Base-by-base conservation (phyloP, 306 rosid genomes). In the Dryas drummondii region DNA sequence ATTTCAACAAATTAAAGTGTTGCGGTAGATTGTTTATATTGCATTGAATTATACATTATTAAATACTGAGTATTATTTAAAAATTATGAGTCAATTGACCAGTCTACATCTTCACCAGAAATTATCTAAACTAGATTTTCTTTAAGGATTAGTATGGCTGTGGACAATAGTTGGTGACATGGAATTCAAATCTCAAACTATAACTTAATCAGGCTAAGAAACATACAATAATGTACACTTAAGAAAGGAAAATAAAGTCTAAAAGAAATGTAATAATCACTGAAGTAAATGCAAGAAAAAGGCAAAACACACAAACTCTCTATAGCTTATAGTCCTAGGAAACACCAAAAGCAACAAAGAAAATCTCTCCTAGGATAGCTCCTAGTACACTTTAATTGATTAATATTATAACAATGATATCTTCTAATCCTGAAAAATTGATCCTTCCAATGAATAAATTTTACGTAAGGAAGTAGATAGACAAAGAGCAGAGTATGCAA, bases 401-500 rank as follows among this genome's bases (percentile, higher is more conserved):
- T 46, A 56, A 49, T 45, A 26, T 50, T 19, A 9, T 10, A 26
- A 66, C 57, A 44, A 53, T 32, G 10, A 76, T 45, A 54, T 14
- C 73, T 53, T 45, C 62, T 26, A 9, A 9, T 32, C 15, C 9
- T 10, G 44, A 70, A 57, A 49, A 41, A 26, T 10, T 49, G 68
- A 45, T 9, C 49, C 17, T 1, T 41, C 41, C 47, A 66, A 48
- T 73, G 4, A 74, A 48, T 47, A 63, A 78, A 72, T n/a, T 48
- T 48, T 4, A 65, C 40, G 6, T 2, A 19, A 22, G 41, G 3
- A 22, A 67, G 76, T 41, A 67, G 15, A 72, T 17, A 47, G 76
- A 72, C 7, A 15, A 17, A 48, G 4, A 15, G 32, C 59, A 65
- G 17, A 48, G n/a, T 13, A 62, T 1, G 48, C 3, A 19, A 66